Base-by-base conservation (phyloP, 202 grass and related monocot species). In the Zizania palustris region DNA sequence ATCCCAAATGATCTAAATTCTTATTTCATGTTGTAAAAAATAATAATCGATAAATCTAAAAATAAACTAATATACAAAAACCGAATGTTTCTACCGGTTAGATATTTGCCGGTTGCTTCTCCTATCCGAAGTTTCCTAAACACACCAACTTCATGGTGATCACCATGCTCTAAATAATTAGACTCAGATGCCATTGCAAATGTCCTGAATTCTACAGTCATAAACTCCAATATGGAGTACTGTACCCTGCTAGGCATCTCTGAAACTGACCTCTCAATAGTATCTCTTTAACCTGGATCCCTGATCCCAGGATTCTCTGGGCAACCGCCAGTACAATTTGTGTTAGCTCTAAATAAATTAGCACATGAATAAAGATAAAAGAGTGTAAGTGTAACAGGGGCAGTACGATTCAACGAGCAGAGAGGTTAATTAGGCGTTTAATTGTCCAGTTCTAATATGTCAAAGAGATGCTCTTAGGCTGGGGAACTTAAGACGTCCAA, bases 211-310 rank as follows among this genome's bases (percentile, higher is more conserved):
- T n/a, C 74, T 34, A 41, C 46, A 19, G 75, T 69, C 71, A 22
- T 62, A 16, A 61, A 69, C 66, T 74, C 73, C 39, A 18, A 43
- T 45, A 50, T 40, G 72, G 69, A 82, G 45, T 42, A 38, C 15
- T 9, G 66, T 35, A 58, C 39, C 14, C 8, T 15, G 20, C 12
- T 34, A 57, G 42, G 64, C 41, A 59, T 20, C 45, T 16, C 41
- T 59, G 85, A 82, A 65, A 67, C 59, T 50, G 90, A 93, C 81
- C 35, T 79, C 84, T 76, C 73, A 93, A 75, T 84, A 69, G 56
- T 74, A 82, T 73, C 69, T 85, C 19, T 28, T 55, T 82, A 63
- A 11, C 69, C 37, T 55, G 57, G 72, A 83, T 82, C 41, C 61
- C 46, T 50, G 72, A 83, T 82, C 41, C 61, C 46, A 81, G 37